phyloP scores from a whole-genome alignment of 2,329 filamentous ascomycete species.

The Elsinoe batatas region DNA sequence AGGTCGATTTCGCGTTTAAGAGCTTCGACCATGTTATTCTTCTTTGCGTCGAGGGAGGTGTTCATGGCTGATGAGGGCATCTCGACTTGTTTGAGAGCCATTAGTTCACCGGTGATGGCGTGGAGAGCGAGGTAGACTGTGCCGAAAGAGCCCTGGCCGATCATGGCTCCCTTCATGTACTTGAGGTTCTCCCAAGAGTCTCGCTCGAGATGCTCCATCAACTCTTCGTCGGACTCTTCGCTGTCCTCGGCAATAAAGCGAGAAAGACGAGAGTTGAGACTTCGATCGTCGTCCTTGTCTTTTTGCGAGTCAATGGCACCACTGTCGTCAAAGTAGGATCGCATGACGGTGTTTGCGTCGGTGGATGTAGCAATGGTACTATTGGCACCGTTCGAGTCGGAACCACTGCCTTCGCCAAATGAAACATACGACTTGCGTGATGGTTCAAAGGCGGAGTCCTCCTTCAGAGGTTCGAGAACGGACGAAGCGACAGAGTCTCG shows the following conservation, averaged over 20 bases:
- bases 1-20: constrained; percentile 94
- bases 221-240: constrained; percentile 80
- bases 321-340: constrained; percentile 79
- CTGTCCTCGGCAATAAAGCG: constrained; percentile 82
- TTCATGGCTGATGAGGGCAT: constrained; percentile 65
- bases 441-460: constrained; percentile 77
- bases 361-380: constrained; percentile 61
- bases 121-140: constrained; percentile 92
- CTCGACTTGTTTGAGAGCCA: constrained; percentile 97
- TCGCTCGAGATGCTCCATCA: constrained; percentile 80
- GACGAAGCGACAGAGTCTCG: constrained; percentile 85
- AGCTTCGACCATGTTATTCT: constrained; percentile 97
- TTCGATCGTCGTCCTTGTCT: constrained; percentile 39
- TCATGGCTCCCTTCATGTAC: constrained; percentile 98
- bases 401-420: constrained; percentile 60
- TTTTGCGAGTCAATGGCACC: constrained; percentile 44
- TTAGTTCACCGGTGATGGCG: constrained; percentile 89
- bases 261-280: constrained; percentile 71
- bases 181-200: constrained; percentile 95
- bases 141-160: constrained; percentile 93
- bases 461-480: constrained; percentile 78
- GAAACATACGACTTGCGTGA: constrained; percentile 96
- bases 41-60: constrained; percentile 71
- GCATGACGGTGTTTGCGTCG: constrained; percentile 58
- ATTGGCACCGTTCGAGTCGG: constrained; percentile 53